Percentiles rank a stretch among this genome's conserved stretches.
phyloP scores from a whole-genome alignment of 2,329 filamentous ascomycete genomes.

The Juglanconis sp. region DNA sequence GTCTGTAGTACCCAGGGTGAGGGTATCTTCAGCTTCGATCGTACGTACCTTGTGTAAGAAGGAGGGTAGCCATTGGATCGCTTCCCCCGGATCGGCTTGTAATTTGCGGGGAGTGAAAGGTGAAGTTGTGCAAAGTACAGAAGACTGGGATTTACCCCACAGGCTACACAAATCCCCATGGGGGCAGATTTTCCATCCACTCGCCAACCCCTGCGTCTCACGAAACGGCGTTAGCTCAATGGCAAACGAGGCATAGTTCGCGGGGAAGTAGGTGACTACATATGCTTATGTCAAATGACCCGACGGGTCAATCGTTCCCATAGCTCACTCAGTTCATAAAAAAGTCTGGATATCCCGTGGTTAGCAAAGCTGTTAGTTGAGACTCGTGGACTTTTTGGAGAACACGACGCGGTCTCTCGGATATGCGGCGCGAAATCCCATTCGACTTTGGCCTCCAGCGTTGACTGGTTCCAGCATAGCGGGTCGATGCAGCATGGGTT shows the following conservation, averaged over 20 bases:
- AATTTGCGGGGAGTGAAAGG: conserved; percentile 6
- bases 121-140: neutral
- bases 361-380: neutral
- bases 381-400: neutral
- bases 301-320: conserved; percentile 1
- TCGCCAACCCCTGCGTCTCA: conserved; percentile 1
- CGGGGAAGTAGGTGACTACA: conserved; percentile 2
- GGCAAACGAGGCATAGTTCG: conserved; percentile 5
- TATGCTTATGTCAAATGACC: neutral
- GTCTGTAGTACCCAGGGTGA: neutral
- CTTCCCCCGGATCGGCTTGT: neutral
- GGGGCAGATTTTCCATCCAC: conserved; percentile 17
- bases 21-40: neutral
- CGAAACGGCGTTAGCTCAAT: neutral
- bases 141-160: conserved; percentile 1
- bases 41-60: neutral
- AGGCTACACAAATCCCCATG: neutral
- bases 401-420: neutral
- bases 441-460: neutral
- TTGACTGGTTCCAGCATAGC: neutral
- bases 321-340: neutral
- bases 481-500: neutral
- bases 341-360: neutral
- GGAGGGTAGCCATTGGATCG: neutral
- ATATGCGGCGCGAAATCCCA: conserved; percentile 10